Conservation (phyloP, 305 asterid genomes). For the Caryopteris hybrid region DNA sequence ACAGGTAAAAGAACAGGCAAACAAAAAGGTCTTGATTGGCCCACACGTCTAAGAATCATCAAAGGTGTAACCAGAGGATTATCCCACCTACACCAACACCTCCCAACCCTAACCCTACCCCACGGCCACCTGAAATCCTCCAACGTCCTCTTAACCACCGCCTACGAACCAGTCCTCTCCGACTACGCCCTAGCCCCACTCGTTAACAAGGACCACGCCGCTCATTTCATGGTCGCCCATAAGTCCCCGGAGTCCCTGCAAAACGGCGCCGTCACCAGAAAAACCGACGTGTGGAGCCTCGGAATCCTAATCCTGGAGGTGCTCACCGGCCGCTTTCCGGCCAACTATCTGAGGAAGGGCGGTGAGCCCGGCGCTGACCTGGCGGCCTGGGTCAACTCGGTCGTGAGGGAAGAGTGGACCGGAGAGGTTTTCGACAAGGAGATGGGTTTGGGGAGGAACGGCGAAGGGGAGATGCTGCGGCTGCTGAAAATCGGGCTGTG, state of each 20-base stretch:
- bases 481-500: constrained; percentile 60
- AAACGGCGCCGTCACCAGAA: constrained; percentile 23
- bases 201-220: constrained; percentile 49
- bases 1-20: constrained; percentile 39
- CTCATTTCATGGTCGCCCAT: constrained; percentile 58
- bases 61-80: constrained; percentile 58
- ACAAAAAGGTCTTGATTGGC: constrained; percentile 48
- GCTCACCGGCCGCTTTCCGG: constrained; percentile 58
- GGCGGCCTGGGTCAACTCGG: constrained; percentile 63
- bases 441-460: constrained; percentile 22
- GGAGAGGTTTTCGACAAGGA: constrained; percentile 67
- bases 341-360: constrained; percentile 47
- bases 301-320: constrained; percentile 62
- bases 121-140: constrained; percentile 72
- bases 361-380: constrained; percentile 42
- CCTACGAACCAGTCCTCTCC: constrained; percentile 33
- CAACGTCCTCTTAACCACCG: constrained; percentile 38
- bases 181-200: constrained; percentile 52
- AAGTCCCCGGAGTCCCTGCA: constrained; percentile 55
- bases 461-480: constrained; percentile 54
- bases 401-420: constrained; percentile 63
- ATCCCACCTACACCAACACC: constrained; percentile 37
- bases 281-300: constrained; percentile 66
- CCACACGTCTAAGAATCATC: constrained; percentile 45
- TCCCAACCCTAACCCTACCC: constrained; percentile 39